Conservation (phyloP, 192 early-diverging fungal genomes). For the Podila clonocystis region DNA sequence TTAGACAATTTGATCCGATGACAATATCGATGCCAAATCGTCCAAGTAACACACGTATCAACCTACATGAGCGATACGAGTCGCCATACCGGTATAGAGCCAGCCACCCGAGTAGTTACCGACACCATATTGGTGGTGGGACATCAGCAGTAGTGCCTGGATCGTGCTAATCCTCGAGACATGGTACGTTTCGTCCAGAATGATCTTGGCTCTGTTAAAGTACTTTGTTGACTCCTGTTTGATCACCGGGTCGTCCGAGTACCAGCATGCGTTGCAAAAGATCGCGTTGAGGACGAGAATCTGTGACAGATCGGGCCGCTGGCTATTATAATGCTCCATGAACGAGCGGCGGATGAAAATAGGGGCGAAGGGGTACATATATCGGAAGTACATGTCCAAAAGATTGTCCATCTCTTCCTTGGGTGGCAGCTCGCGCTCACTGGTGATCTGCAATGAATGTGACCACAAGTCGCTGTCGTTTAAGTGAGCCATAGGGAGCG, state of each 20-base stretch:
- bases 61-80: constrained; percentile 63
- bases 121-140: constrained; percentile 76
- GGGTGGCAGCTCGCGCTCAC: constrained; percentile 63
- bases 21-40: background rate
- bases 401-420: constrained; percentile 66
- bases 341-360: constrained; percentile 68
- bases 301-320: constrained; percentile 49
- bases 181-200: constrained; percentile 78
- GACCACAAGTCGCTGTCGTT: constrained; percentile 53
- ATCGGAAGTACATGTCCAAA: constrained; percentile 71
- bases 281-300: constrained; percentile 66
- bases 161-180: constrained; percentile 66
- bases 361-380: constrained; percentile 76
- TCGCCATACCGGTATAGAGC: constrained; percentile 71
- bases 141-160: constrained; percentile 72
- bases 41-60: background rate
- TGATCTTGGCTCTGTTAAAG: constrained; percentile 77
- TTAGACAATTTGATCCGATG: too few species aligned
- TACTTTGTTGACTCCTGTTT: constrained; percentile 55
- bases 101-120: constrained; percentile 75
- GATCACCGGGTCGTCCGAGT: constrained; percentile 54
- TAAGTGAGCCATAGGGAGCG: constrained; percentile 45
- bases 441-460: constrained; percentile 49
- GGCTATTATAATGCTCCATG: constrained; percentile 27
- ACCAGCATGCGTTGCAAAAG: constrained; percentile 62